Evolutionary conservation across 108 stramenopile species (phyloP).

Genomic region (Cyclotella choctawhatcheeana): DNA sequence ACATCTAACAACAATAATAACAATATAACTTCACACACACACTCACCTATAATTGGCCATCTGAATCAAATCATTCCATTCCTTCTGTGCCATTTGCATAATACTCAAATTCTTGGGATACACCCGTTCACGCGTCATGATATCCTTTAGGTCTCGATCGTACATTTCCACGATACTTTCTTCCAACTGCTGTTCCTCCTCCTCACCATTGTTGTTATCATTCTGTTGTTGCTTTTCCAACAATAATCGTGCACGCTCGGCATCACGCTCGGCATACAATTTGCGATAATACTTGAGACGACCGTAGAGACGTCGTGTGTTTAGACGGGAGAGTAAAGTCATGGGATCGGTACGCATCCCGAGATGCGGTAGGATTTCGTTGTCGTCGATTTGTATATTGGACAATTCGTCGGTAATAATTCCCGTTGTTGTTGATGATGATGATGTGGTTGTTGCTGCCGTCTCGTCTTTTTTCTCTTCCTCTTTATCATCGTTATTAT

Average conservation of each 20-base stretch:
- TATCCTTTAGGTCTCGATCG: conserved; percentile 32
- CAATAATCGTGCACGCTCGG: background rate
- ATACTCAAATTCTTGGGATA: conserved; percentile 55
- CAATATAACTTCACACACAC: too few species aligned
- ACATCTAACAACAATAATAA: too few species aligned
- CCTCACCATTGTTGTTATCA: too few species aligned
- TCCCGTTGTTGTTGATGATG: too few species aligned
- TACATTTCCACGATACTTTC: conserved; percentile 23
- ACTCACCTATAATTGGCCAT: conserved; percentile 12
- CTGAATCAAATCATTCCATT: conserved; percentile 62
- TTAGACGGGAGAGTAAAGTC: conserved; percentile 44
- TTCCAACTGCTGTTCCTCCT: too few species aligned
- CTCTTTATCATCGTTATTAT: background rate
- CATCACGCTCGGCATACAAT: conserved; percentile 8
- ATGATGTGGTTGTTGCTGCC: too few species aligned
- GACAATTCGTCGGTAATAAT: too few species aligned
- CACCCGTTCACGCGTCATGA: conserved; percentile 22
- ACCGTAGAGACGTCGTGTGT: conserved; percentile 44
- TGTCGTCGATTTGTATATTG: too few species aligned
- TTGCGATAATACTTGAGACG: conserved; percentile 26
- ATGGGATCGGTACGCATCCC: conserved; percentile 33
- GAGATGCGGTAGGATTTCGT: conserved; percentile 28
- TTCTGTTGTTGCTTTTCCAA: background rate
- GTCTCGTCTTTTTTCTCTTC: conserved; percentile 3
- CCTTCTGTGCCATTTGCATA: conserved; percentile 54